These are phyloP conservation scores for Diutina pseudorugosa DNA, from an alignment of 1,139 yeast genomes.

Conservation along the genomic window DNA sequence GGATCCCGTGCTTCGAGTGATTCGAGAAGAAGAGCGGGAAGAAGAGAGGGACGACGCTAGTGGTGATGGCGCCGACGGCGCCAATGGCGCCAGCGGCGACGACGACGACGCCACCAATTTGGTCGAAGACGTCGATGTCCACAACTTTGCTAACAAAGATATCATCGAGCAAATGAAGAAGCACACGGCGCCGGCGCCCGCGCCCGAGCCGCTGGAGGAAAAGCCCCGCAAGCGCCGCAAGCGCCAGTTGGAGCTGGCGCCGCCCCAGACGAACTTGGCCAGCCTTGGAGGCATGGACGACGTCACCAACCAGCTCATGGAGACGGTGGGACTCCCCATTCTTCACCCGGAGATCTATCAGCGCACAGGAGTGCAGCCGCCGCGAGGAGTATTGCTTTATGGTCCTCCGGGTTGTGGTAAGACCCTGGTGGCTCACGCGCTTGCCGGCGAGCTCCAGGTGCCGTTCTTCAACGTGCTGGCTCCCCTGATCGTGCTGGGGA, in stretches of 20 bases:
- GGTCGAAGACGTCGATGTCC: constrained; percentile 44
- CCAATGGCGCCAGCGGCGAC: constrained; percentile 28
- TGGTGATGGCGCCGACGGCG: constrained; percentile 17
- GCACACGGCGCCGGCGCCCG: constrained; percentile 49
- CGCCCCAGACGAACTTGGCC: constrained; percentile 56
- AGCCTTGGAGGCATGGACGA: constrained; percentile 85
- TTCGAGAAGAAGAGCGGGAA: constrained; percentile 27
- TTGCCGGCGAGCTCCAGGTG: constrained; percentile 89
- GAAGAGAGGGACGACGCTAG: no score
- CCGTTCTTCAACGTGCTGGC: constrained; percentile 90
- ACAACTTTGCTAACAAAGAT: constrained; percentile 18
- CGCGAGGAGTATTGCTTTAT: constrained; percentile 88
- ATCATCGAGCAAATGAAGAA: constrained; percentile 64
- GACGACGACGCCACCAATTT: constrained; percentile 29
- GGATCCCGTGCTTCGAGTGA: constrained; percentile 39
- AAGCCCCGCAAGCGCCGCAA: constrained; percentile 24
- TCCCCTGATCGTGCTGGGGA: constrained; percentile 96
- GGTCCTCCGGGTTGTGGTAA: constrained; percentile 99
- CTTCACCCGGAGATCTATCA: constrained; percentile 84
- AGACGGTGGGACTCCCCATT: constrained; percentile 81
- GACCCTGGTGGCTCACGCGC: constrained; percentile 88
- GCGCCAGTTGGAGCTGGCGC: constrained; percentile 45
- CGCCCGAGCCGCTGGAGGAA: constrained; percentile 10
- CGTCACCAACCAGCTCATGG: constrained; percentile 75
- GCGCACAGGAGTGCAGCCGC: constrained; percentile 89